Base-by-base conservation (phyloP, 108 stramenopile species). In the Nitzschia palea region DNA sequence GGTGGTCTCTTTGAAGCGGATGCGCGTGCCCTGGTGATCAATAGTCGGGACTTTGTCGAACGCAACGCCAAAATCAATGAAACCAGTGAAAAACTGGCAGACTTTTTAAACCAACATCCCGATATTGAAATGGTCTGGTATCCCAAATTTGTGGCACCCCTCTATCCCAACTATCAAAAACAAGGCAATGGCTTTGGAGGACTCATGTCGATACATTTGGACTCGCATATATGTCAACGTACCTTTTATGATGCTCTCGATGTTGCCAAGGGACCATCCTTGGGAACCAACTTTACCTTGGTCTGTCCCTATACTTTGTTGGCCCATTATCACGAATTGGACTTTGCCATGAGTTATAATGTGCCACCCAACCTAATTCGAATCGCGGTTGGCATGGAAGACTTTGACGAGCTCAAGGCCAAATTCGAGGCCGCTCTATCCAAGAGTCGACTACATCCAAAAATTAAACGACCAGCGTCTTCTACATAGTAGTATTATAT, bases 281-380 rank as follows among this genome's bases (percentile, higher is more conserved):
- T 91, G 57, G 90, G 90, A 14, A 91, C 90, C 33, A 88, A 87
- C 64, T 91, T 91, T 72, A 86, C 90, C 18, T 57, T 91, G 42
- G 78, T 74, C 6, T 87, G 84, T 59, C 86, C 90, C 10, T 91
- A 91, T 73, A 88, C 86, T 3, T 58, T 91, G 27, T 57, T 91
- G 33, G 90, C 90, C 9, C 90, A 91, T 55, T 91, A 87, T 53
- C 80, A 86, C 55, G 90, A 91, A 62, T 67, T 91, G 55, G 84
- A 84, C 29, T 91, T 84, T 62, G 86, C 89, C 43, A 62, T 72
- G 66, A 57, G 55, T 22, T 84, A 90, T 70, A 69, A 80, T 34
- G 85, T 90, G 18, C 71, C 73, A 25, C 82, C 85, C 9, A 90
- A 83, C 56, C 58, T 90, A 50, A 67, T 90, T 18, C 81, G 89